Evolutionary conservation across 371 early-diverging fungal species (phyloP), one percentile per base, ranked within the genome.

Genomic region (Circinella umbellata): DNA sequence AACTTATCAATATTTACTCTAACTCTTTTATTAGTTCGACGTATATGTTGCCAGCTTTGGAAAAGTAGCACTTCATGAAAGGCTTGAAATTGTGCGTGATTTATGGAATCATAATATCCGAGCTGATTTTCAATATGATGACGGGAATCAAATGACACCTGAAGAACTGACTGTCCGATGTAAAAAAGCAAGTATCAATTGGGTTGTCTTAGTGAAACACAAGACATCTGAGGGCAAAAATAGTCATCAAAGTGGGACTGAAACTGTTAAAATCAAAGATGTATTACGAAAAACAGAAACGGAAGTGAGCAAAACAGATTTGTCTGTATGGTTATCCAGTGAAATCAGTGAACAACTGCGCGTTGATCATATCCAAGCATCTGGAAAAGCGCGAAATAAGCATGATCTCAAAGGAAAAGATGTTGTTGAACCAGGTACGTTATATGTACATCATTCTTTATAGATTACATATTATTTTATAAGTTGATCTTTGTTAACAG

Each of bases 31-130:
- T 51, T 70, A 87, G 59, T 91, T 91, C 61, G 93, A 94, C 69
- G 92, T 94, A 0, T 90, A 89, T 69, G 90, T 94, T 4, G 94
- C 94, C 17, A 92, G 92, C 59, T 93, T 93, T 73, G 93, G 93
- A 49, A 91, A 90, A 62, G 86, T 84, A 4, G 68, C 91, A 61
- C 74, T 93, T 1, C 87, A 87, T 37, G 92, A 94, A 69, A 84
- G 93, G 2, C 76, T 94, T 36, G 89, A 89, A 27, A 71, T 94
- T 63, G 92, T 90, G 1, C 81, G 86, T 18, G 93, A 93, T 37
- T 75, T 94, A 34, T 93, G 95, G 94, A 78, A 79, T 1, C 86
- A 89, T 63, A 87, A 88, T 10, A 88, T 94, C 62, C 85, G 89
- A 51, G 89, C 92, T 8, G 94, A 94, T 53, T 91, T 92, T 60